Evolutionary conservation across 2,329 filamentous ascomycete genomes (phyloP).

Genomic region (Fusarium sambucinum): DNA sequence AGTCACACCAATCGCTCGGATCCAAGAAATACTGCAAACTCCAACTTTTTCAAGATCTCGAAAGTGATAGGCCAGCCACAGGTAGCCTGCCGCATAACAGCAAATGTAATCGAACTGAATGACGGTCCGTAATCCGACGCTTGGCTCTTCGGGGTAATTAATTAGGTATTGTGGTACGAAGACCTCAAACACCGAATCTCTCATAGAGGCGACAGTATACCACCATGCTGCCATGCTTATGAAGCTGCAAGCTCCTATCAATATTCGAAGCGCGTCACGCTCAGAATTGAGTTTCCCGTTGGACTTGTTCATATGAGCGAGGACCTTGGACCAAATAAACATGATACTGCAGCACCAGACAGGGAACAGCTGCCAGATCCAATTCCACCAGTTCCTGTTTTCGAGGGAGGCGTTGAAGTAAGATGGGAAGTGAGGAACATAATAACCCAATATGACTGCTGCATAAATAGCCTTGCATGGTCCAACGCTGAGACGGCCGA

Average conservation of each 20-base stretch:
- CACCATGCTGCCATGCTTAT: constrained; percentile 37
- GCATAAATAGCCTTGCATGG: constrained; percentile 38
- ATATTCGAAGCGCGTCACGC: constrained; percentile 1
- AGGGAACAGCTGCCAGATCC: constrained; percentile 50
- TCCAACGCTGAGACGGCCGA: constrained; percentile 16
- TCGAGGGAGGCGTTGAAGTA: constrained; percentile 43
- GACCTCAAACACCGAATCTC: constrained; percentile 13
- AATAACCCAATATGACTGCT: constrained; percentile 34
- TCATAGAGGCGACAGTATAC: constrained; percentile 28
- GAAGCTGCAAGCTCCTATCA: neutral
- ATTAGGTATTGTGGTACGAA: constrained; percentile 46
- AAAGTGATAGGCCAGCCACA: constrained; percentile 46
- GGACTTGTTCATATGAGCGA: neutral
- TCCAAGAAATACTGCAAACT: constrained; percentile 20
- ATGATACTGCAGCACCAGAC: constrained; percentile 42
- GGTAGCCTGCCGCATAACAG: constrained; percentile 27
- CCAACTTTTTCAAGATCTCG: constrained; percentile 42
- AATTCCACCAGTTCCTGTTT: constrained; percentile 48
- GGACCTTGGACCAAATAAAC: constrained; percentile 23
- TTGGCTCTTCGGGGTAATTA: constrained; percentile 25
- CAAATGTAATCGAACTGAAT: constrained; percentile 50
- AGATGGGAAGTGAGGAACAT: constrained; percentile 33
- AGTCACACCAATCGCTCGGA: constrained; percentile 1
- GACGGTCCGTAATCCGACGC: constrained; percentile 34
- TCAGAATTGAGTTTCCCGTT: accelerated